Evolutionary conservation across 1,284 basidiomycete species (phyloP), one percentile per base, ranked within the genome.

Genomic region (Hemileia vastatrix): DNA sequence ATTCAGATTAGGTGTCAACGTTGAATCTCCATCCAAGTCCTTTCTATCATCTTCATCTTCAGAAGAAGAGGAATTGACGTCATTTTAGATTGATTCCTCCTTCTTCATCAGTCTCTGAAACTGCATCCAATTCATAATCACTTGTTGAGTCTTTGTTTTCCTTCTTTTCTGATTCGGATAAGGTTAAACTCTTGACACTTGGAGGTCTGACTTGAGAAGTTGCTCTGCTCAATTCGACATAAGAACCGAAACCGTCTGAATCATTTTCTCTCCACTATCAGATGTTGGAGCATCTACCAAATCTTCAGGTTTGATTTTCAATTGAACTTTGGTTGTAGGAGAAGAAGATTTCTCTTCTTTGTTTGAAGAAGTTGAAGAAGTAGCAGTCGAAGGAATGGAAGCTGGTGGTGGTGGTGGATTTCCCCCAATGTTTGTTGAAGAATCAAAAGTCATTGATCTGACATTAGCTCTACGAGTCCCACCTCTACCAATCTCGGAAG

Each of bases 191-290:
- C n/a, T n/a, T n/a, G n/a, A n/a, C n/a, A n/a, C n/a, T n/a, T n/a
- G n/a, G n/a, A n/a, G n/a, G n/a, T n/a, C n/a, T n/a, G n/a, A n/a
- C 21, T 23, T 52, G 57, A 23, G 57, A 49, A 40, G 64, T 36
- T 5, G 64, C 54, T 54, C 64, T 64, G 40, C 61, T 66, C 31
- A 48, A 31, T 23, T 67, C 64, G 2, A 49, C 58, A 33, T 68
- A 67, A n/a, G 68, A 68, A 13, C 70, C 70, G 23, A 71, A 71
- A 19, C 70, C 70, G 36, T 71, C 70, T 0, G 70, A 3, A 70
- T 44, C 59, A 69, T 61, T 43, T 68, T 58, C 19, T 68, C 65
- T 40, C 27, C 19, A n/a, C 18, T 13, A 19, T 33, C 49, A 18
- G 48, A 24, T 15, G 54, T 15, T 48, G 21, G 54, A 18, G n/a